These are phyloP conservation scores for Bruguiera hainesii DNA, from an alignment of 441 rosid species.

Conservation along the genomic window DNA sequence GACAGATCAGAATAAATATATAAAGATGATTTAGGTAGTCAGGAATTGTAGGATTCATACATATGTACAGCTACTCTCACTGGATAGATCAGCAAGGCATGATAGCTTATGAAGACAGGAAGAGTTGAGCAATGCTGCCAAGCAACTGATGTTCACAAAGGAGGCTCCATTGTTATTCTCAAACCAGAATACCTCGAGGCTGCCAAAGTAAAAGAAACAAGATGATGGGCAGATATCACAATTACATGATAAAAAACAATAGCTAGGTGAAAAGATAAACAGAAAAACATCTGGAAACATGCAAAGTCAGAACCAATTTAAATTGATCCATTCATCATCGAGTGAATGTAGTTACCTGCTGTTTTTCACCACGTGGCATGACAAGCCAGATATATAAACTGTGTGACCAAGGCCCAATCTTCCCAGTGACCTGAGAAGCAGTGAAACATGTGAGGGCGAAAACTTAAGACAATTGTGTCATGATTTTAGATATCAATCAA, in stretches of 20 bases:
- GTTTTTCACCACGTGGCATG: slow-evolving; percentile 53
- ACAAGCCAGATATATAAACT: slow-evolving; percentile 65
- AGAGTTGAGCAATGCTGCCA: slow-evolving; percentile 85
- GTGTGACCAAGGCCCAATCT: slow-evolving; percentile 75
- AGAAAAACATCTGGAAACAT: not conserved
- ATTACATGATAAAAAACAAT: not conserved
- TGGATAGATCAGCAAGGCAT: slow-evolving; percentile 51
- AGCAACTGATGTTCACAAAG: slow-evolving; percentile 70
- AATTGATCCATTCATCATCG: not conserved
- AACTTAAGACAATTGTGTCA: slow-evolving; percentile 3
- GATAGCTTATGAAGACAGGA: slow-evolving; percentile 69
- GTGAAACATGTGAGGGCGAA: not conserved
- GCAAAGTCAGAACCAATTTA: not conserved
- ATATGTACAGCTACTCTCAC: slow-evolving; percentile 36
- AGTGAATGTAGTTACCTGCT: slow-evolving; percentile 35
- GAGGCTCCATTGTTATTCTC: slow-evolving; percentile 58
- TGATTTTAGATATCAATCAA: not conserved
- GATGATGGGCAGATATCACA: slow-evolving; percentile 4
- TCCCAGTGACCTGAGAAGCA: slow-evolving; percentile 70
- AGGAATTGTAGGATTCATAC: slow-evolving; percentile 33
- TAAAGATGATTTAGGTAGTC: not conserved
- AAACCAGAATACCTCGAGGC: slow-evolving; percentile 71
- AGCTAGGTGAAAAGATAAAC: not conserved
- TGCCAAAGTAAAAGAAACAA: slow-evolving; percentile 33
- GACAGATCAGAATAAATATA: not conserved